Evolutionary conservation across 257 asterid genomes (phyloP).

Genomic region (Fraxinus quadrangulata): DNA sequence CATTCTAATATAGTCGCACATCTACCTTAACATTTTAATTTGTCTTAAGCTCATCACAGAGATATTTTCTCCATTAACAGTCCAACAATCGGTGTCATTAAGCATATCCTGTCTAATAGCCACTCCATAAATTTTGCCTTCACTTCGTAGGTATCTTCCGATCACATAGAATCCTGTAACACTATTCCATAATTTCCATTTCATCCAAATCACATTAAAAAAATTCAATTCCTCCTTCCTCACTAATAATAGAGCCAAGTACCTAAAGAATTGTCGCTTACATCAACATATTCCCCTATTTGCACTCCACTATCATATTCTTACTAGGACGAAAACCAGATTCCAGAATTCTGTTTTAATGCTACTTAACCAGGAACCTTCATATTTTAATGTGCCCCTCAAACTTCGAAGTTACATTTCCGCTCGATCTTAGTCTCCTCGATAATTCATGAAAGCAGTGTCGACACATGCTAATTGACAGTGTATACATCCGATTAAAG

Average conservation of each 20-base stretch:
- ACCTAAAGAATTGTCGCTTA: not conserved
- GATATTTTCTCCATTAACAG: too few relatives aligned
- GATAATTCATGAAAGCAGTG: not conserved
- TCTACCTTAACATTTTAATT: not conserved
- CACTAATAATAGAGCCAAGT: not conserved
- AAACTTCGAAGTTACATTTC: not conserved
- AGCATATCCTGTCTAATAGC: not conserved
- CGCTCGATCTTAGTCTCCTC: not conserved
- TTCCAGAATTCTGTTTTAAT: not conserved
- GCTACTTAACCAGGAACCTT: not conserved
- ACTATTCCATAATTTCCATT: not conserved
- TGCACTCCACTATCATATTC: not conserved
- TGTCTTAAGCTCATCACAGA: not conserved
- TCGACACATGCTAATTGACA: not conserved
- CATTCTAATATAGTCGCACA: too few relatives aligned
- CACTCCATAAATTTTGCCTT: not conserved
- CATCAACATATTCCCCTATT: not conserved
- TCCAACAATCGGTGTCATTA: not conserved
- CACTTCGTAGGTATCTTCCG: not conserved
- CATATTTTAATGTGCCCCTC: not conserved
- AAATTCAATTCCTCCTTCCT: not conserved
- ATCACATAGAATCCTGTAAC: not conserved
- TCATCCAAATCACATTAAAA: not conserved
- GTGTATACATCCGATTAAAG: not conserved
- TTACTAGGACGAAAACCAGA: not conserved